Base-by-base conservation (phyloP, 352 stramenopile genomes). In the Pilasporangium apinafurcum region DNA sequence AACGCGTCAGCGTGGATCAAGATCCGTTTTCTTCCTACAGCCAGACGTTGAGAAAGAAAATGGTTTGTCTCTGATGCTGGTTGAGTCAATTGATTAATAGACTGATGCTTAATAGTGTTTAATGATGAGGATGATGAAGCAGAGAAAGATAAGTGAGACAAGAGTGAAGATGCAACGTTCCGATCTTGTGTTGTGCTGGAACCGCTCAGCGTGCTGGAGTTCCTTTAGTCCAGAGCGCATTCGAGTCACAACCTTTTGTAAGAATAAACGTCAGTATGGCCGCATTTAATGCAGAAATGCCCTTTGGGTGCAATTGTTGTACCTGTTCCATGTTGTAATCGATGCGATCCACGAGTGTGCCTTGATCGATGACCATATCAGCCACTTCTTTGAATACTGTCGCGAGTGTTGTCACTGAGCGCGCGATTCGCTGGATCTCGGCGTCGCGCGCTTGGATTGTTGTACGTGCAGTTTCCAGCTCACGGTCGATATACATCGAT, bases 301-400 rank as follows among this genome's bases (percentile, higher is more conserved):
- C 18, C 25, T 4, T 13, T 14, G 22, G 7, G 28, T 7, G 2
- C 26, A 26, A 26, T 27, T 26, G 2, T 12, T 36, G 6, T 54
- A 88, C 78, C 69, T 88, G 72, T 25, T 87, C 73, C 74, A 92
- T 90, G 62, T 92, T 92, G 65, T 87, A 92, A 59, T 92, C 80
- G 44, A 92, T 92, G 5, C 80, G 68, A 46, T 92, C 80, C n/a
- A 92, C 59, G 21, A 92, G 56, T 17, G 77, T 86, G 20, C 80
- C 80, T 48, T 92, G 80, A 35, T 88, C 75, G 32, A 92, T 90
- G 24, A 90, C 80, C 68, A 92, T 86, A 31, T 80, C 73, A 0
- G 80, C 73, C 12, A 92, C 68, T 46, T 88, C 77, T 35, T 87
- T 86, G 49, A 92, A 92, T 27, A 92, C 69, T 4, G 64, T 77